Percentiles rank a stretch among this genome's conserved stretches.
Conservation (phyloP, 1,284 basidiomycete species). For the Trichosporon sp. region DNA sequence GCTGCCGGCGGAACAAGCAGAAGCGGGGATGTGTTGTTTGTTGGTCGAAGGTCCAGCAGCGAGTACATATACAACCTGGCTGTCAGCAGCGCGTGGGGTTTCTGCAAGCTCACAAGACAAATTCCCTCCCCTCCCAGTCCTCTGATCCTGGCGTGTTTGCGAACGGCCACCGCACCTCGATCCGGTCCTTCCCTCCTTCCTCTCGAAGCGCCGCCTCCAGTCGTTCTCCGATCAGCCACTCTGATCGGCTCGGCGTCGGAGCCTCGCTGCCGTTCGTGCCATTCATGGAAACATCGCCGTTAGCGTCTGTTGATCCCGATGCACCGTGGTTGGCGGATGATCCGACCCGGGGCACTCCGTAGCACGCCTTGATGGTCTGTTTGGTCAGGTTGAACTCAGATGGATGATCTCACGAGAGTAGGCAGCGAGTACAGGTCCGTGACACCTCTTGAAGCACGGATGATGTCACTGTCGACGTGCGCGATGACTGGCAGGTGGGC, state of each 20-base stretch:
- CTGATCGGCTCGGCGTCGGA: slow-evolving; percentile 50
- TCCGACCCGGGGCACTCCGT: slow-evolving; percentile 29
- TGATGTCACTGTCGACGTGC: slow-evolving; percentile 35
- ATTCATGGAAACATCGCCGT: slow-evolving; percentile 16
- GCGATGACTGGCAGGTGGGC: slow-evolving; percentile 28
- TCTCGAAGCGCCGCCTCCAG: slow-evolving; percentile 71
- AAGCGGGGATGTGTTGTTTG: slow-evolving; percentile 60
- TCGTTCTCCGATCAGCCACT: slow-evolving; percentile 77
- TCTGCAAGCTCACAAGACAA: slow-evolving; percentile 65
- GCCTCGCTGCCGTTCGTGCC: not conserved
- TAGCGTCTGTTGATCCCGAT: slow-evolving; percentile 13
- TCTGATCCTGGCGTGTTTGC: slow-evolving; percentile 56
- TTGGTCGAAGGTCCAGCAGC: slow-evolving; percentile 67
- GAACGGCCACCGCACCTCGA: slow-evolving; percentile 79
- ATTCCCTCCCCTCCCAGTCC: slow-evolving; percentile 88
- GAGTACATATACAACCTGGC: slow-evolving; percentile 76
- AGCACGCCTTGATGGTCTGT: slow-evolving; percentile 29
- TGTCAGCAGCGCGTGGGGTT: slow-evolving; percentile 9
- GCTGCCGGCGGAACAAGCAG: slow-evolving; percentile 56
- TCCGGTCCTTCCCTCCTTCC: slow-evolving; percentile 55
- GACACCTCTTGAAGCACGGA: slow-evolving; percentile 34
- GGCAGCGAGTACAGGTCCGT: slow-evolving; percentile 34
- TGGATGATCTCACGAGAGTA: slow-evolving; percentile 24
- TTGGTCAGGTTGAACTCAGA: not conserved
- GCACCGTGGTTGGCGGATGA: slow-evolving; percentile 1